Evolutionary conservation across 2,329 filamentous ascomycete genomes (phyloP), one percentile per base, ranked within the genome.

Genomic region (Helicocarpus griseus): DNA sequence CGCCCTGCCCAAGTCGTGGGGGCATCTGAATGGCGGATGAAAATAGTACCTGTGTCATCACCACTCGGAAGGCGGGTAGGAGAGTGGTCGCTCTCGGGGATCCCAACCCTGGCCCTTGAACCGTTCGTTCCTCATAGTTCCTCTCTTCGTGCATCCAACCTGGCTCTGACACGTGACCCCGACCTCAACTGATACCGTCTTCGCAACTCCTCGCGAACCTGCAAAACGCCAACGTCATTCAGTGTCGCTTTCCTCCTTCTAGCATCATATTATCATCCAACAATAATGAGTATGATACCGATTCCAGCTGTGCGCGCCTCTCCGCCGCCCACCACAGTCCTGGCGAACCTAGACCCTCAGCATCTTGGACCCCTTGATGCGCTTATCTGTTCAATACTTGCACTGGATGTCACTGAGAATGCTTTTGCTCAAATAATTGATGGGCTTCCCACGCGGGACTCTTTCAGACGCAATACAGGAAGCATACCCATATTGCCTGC

Each of bases 341-440:
- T 33, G 29, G 29, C 29, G 14, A 7, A 33, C 29, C 29, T 33
- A 33, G 29, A 33, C 14, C 8, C 29, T 33, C 29, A 33, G 29
- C 29, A 33, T 33, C 29, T 33, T 33, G 14, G 8, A 33, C 29
- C 29, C 29, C 29, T 33, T 14, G 2, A 33, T 14, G 29, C 29
- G 7, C 29, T 33, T 33, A 33, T 33, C 29, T 33, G 29, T 14
- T 33, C 29, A 33, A 33, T 14, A 7, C 14, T 33, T 7, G 14
- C 29, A 33, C 29, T 33, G 8, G 29, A 33, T 33, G 44, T 33
- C 44, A 43, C 43, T 9, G 28, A 9, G 14, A 31, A 48, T 29
- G 45, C 50, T 31, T 52, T 49, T 38, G 26, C 51, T 17, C 51
- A 53, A 19, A 33, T 49, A 26, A 47, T 53, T 40, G 51, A 53